phyloP scores from a whole-genome alignment of 75 land plant species.

The Chamaecyparis obtusa region DNA sequence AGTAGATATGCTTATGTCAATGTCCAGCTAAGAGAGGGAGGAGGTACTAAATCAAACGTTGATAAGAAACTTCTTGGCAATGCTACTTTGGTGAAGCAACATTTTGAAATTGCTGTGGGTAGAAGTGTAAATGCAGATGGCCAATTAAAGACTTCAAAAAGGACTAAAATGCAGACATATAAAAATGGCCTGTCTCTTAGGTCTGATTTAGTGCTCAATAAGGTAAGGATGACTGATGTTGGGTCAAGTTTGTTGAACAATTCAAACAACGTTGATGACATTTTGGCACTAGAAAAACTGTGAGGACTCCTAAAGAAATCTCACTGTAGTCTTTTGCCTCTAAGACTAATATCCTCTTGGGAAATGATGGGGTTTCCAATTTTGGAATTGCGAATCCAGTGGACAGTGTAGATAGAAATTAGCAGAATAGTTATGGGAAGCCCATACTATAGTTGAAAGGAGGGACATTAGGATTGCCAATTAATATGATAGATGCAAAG shows the following conservation, averaged over 20 bases:
- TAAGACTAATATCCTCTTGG: conserved; percentile 24
- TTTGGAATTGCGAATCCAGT: too few relatives aligned
- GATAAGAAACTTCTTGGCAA: background rate
- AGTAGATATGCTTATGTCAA: background rate
- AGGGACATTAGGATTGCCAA: too few relatives aligned
- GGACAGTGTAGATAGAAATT: too few relatives aligned
- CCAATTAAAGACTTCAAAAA: too few relatives aligned
- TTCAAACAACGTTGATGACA: background rate
- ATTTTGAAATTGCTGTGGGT: background rate
- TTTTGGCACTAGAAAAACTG: background rate
- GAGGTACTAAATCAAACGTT: background rate
- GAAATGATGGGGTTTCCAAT: too few relatives aligned
- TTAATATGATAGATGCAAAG: too few relatives aligned
- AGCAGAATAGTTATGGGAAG: too few relatives aligned
- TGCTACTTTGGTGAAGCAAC: background rate
- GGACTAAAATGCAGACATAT: background rate
- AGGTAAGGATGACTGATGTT: conserved; percentile 3
- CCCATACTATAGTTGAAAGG: too few relatives aligned
- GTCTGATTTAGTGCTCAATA: background rate
- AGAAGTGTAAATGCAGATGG: too few relatives aligned
- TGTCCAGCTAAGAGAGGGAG: too few relatives aligned
- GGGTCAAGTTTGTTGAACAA: background rate
- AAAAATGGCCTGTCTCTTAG: background rate
- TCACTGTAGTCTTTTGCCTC: background rate
- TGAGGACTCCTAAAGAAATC: background rate